phyloP scores from a whole-genome alignment of 2,329 filamentous ascomycete species.

The Aspergillus sp. region DNA sequence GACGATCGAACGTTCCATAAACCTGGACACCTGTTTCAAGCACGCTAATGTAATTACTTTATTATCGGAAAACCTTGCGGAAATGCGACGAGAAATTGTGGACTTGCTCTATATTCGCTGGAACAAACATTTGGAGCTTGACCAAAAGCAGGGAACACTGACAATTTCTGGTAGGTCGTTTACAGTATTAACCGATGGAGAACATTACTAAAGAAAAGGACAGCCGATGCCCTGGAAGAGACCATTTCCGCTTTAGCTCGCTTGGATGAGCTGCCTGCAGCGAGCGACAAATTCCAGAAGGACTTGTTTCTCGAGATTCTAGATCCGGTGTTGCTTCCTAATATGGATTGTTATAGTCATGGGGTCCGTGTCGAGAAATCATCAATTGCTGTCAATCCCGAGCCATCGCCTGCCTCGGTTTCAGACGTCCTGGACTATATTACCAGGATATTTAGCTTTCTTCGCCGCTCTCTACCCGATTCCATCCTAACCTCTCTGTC shows the following conservation, averaged over 20 bases:
- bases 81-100: slow-evolving; percentile 65
- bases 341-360: slow-evolving; percentile 23
- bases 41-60: slow-evolving; percentile 50
- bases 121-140: slow-evolving; percentile 65
- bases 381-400: slow-evolving; percentile 27
- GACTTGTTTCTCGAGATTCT: slow-evolving; percentile 32
- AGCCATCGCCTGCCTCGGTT: slow-evolving; percentile 26
- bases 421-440: slow-evolving; percentile 45
- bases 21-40: slow-evolving; percentile 27
- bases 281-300: slow-evolving; percentile 33
- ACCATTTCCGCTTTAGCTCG: slow-evolving; percentile 32
- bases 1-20: slow-evolving; percentile 37
- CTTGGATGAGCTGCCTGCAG: slow-evolving; percentile 31
- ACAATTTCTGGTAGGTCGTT: slow-evolving; percentile 56
- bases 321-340: slow-evolving; percentile 32
- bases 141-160: slow-evolving; percentile 56
- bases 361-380: slow-evolving; percentile 27
- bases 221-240: slow-evolving; percentile 27
- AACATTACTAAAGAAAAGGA: slow-evolving; percentile 3
- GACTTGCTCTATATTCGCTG: slow-evolving; percentile 70
- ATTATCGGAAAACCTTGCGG: slow-evolving; percentile 63
- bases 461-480: slow-evolving; percentile 52
- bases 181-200: background rate
- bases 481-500: slow-evolving; percentile 58
- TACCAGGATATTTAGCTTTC: slow-evolving; percentile 48